Conservation (phyloP, 1,284 basidiomycete species). For the Lignosus rhinocerotis region DNA sequence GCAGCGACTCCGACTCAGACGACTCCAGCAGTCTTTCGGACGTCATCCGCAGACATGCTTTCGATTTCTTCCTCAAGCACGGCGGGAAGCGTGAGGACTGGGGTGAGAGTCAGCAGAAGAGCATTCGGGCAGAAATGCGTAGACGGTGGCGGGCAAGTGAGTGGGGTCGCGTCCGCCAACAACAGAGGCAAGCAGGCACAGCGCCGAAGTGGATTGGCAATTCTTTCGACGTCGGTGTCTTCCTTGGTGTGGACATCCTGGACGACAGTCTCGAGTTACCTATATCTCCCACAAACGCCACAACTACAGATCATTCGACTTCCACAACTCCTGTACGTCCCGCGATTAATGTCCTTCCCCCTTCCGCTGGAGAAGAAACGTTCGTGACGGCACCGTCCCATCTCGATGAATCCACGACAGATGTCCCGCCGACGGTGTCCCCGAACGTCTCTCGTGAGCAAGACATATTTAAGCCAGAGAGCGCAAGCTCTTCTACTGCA, state of each 20-base stretch:
- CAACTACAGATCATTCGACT: neutral
- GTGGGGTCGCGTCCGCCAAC: slow-evolving; percentile 55
- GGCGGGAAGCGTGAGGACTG: slow-evolving; percentile 68
- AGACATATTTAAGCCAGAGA: slow-evolving; percentile 3
- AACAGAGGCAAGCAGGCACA: slow-evolving; percentile 34
- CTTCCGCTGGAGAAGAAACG: slow-evolving; percentile 30
- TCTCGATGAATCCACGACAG: neutral
- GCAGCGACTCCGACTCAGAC: slow-evolving; percentile 28
- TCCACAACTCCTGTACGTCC: neutral
- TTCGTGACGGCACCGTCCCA: slow-evolving; percentile 39
- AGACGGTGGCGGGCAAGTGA: slow-evolving; percentile 64
- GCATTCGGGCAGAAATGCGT: slow-evolving; percentile 55
- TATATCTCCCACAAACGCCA: slow-evolving; percentile 9
- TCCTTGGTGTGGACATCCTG: slow-evolving; percentile 59
- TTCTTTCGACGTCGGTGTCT: slow-evolving; percentile 73
- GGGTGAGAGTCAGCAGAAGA: slow-evolving; percentile 54
- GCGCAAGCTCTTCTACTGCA: slow-evolving; percentile 21
- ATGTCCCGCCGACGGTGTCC: neutral
- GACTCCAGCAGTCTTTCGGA: slow-evolving; percentile 40
- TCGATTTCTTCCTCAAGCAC: slow-evolving; percentile 58
- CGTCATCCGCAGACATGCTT: slow-evolving; percentile 58
- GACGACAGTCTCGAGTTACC: slow-evolving; percentile 28
- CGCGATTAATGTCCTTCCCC: neutral
- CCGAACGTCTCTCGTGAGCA: slow-evolving; percentile 3
- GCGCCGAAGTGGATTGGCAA: slow-evolving; percentile 62